Percentiles rank a stretch among this genome's conserved stretches.
These are phyloP conservation scores for Suhomyces panamericanus DNA, from an alignment of 1,139 yeast genomes.

Conservation along the genomic window DNA sequence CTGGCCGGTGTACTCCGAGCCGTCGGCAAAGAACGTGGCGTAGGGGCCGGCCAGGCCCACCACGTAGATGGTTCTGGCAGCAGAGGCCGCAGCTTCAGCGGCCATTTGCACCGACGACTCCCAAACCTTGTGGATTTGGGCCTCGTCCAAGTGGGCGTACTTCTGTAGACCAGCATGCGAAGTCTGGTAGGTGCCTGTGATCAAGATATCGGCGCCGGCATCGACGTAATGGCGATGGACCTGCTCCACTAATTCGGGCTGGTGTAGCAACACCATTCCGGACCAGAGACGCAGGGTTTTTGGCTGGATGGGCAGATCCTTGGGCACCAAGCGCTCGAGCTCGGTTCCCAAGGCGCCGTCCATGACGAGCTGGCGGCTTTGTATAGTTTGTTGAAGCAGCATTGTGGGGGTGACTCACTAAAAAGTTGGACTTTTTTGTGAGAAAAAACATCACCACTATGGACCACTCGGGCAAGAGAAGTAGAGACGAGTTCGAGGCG, in stretches of 20 bases:
- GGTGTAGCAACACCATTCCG: constrained; percentile 50
- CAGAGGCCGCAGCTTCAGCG: constrained; percentile 32
- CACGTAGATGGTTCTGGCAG: constrained; percentile 25
- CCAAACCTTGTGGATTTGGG: constrained; percentile 33
- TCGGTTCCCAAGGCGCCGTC: constrained; percentile 23
- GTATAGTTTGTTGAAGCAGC: background rate
- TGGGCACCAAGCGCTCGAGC: constrained; percentile 17
- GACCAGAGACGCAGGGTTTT: constrained; percentile 58
- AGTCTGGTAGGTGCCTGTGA: constrained; percentile 66
- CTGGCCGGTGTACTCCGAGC: constrained; percentile 68
- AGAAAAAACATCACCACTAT: constrained; percentile 10
- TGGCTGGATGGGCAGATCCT: constrained; percentile 18
- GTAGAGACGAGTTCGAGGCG: constrained; percentile 42
- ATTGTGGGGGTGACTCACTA: background rate
- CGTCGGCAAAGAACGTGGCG: constrained; percentile 65
- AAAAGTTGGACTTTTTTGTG: too few relatives aligned
- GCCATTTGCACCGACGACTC: constrained; percentile 32
- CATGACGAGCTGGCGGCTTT: constrained; percentile 12
- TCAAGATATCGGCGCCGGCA: constrained; percentile 55
- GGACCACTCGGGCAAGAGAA: constrained; percentile 35
- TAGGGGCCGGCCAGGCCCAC: constrained; percentile 74
- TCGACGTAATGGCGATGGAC: constrained; percentile 53
- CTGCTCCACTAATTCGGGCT: constrained; percentile 46
- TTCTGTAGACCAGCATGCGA: constrained; percentile 42
- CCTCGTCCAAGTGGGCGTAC: constrained; percentile 27